Evolutionary conservation across 495 filamentous ascomycete species (phyloP).

Genomic region (Polyplosphaeria fusca): DNA sequence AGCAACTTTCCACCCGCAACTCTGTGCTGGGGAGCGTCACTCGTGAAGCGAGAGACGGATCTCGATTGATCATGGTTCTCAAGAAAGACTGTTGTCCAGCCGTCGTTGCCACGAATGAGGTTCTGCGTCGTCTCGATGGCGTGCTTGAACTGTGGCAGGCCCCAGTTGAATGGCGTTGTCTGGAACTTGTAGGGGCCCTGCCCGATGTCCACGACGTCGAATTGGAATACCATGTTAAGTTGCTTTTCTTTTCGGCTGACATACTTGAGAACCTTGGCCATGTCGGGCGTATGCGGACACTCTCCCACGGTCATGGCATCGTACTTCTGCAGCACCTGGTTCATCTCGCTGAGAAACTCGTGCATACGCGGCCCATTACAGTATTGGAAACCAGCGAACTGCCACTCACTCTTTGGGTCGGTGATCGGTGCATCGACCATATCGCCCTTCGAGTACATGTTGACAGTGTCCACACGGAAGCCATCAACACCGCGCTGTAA

Average conservation of each 20-base stretch:
- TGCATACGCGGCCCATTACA: conserved; percentile 39
- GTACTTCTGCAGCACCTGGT: conserved; percentile 24
- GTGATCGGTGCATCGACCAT: conserved; percentile 36
- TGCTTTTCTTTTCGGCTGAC: conserved; percentile 23
- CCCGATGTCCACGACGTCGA: conserved; percentile 28
- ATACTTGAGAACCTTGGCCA: conserved; percentile 21
- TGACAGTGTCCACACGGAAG: conserved; percentile 38
- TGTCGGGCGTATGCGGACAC: conserved; percentile 29
- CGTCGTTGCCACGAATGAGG: conserved; percentile 26
- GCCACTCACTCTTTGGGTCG: conserved; percentile 18
- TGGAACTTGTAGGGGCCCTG: conserved; percentile 26
- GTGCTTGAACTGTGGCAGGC: conserved; percentile 8
- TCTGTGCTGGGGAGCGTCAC: conserved; percentile 54
- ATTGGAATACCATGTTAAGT: conserved; percentile 41
- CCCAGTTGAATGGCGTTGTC: conserved; percentile 13
- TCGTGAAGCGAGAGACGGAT: conserved; percentile 32
- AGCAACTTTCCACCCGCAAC: conserved; percentile 62
- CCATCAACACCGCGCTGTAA: conserved; percentile 35
- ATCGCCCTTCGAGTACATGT: conserved; percentile 35
- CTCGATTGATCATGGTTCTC: conserved; percentile 38
- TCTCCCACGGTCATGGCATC: conserved; percentile 36
- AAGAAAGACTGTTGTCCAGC: conserved; percentile 33
- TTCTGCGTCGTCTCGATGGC: conserved; percentile 13
- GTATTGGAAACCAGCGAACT: conserved; percentile 25
- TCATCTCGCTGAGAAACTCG: conserved; percentile 38